Evolutionary conservation across 257 asterid species (phyloP).

Genomic region (Cruciata laevipes): DNA sequence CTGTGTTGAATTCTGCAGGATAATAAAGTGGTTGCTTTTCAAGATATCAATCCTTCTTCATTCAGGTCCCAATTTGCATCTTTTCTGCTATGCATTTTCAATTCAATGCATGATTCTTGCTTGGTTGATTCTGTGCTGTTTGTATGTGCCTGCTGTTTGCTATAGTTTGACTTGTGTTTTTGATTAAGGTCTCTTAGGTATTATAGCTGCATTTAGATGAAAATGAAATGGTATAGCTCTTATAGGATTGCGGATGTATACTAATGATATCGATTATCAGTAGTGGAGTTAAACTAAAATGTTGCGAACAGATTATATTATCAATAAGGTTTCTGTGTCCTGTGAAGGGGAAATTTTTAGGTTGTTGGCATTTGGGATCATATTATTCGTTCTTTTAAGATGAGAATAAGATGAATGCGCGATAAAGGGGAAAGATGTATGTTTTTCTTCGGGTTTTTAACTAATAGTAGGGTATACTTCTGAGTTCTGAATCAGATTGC

Average conservation of each 20-base stretch:
- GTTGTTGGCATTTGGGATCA: background rate
- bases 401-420: background rate
- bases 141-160: background rate
- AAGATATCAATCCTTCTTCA: conserved; percentile 73
- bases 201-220: background rate
- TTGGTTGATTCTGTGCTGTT: background rate
- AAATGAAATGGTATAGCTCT: background rate
- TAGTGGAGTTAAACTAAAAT: background rate
- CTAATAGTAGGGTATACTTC: background rate
- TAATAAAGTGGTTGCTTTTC: conserved; percentile 64
- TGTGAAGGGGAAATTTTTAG: background rate
- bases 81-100: conserved; percentile 6
- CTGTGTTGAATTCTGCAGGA: conserved; percentile 37
- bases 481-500: background rate
- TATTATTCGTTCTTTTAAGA: background rate
- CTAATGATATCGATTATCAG: background rate
- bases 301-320: background rate
- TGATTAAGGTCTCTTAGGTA: background rate
- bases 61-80: conserved; percentile 36
- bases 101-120: conserved; percentile 1
- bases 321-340: background rate
- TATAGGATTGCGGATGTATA: background rate
- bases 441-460: background rate
- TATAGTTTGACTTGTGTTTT: background rate
- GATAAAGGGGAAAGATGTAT: background rate